Evolutionary conservation across 2,329 filamentous ascomycete genomes (phyloP).

Genomic region (Colletotrichum nymphaeae): DNA sequence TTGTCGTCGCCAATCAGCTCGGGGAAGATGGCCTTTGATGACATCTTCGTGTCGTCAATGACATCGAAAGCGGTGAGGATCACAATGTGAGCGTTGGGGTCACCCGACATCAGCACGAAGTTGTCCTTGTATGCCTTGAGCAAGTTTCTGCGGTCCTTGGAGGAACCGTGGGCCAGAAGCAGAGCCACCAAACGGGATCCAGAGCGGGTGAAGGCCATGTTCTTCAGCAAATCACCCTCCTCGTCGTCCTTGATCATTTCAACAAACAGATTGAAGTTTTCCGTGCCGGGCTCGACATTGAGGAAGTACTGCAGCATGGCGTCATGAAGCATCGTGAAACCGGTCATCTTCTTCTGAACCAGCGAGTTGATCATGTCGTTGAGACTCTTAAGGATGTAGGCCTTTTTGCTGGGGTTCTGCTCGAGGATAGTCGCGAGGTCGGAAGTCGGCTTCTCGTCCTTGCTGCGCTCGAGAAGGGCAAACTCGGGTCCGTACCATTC

Average conservation of each 20-base stretch:
- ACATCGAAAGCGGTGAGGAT: constrained; percentile 90
- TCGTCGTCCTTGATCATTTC: constrained; percentile 94
- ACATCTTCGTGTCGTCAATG: constrained; percentile 93
- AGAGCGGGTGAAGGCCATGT: constrained; percentile 93
- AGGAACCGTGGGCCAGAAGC: constrained; percentile 83
- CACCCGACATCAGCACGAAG: constrained; percentile 85
- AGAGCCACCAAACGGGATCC: constrained; percentile 86
- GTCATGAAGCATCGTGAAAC: constrained; percentile 97
- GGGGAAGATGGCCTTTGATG: constrained; percentile 85
- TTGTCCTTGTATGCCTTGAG: constrained; percentile 92
- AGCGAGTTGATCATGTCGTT: constrained; percentile 90
- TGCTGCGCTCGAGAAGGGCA: constrained; percentile 75
- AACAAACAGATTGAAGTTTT: constrained; percentile 87
- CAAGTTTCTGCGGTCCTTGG: constrained; percentile 93
- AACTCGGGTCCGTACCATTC: constrained; percentile 99
- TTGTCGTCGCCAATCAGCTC: constrained; percentile 83
- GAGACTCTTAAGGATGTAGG: constrained; percentile 86
- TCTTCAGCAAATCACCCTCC: constrained; percentile 89
- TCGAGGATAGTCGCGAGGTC: constrained; percentile 82
- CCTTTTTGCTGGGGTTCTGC: constrained; percentile 84
- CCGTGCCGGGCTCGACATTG: constrained; percentile 79
- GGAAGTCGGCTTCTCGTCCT: constrained; percentile 65
- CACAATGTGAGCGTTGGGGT: constrained; percentile 81
- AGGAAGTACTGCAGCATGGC: constrained; percentile 98
- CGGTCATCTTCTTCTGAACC: constrained; percentile 95